Evolutionary conservation across 2,329 filamentous ascomycete species (phyloP), one percentile per base, ranked within the genome.

Genomic region (Epichloe sylvatica): DNA sequence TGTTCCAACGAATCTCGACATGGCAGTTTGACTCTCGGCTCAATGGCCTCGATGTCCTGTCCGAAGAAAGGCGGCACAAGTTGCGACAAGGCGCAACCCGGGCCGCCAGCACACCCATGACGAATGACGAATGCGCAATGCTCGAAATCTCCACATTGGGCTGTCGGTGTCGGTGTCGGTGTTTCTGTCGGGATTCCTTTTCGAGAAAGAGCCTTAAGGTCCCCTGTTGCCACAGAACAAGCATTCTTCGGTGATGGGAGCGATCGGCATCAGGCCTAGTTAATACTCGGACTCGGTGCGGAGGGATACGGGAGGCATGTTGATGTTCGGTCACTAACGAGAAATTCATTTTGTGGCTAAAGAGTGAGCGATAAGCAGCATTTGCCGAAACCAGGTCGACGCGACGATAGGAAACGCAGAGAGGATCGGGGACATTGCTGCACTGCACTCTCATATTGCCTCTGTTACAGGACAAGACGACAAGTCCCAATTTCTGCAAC

Each of bases 151-250:
- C 45, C 35, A 37, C 49, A 37, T 21, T 23, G 21, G 21, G 46
- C 9, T 49, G 42, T 43, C 49, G 25, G 45, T 50, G 50, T 47
- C 17, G 17, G 17, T 49, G 42, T 43, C 49, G 25, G 45, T 50
- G 50, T 47, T 37, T 33, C 39, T 40, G 36, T 3, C 51, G 53
- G 54, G 46, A 51, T 56, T 49, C 54, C 53, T 40, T 45, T 55
- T 55, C 38, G 49, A 55, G 53, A 48, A 52, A 40, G 51, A 44
- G 47, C 37, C 53, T 35, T 39, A 41, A 15, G 41, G 33, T 25
- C 11, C 41, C 41, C 41, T 43, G 44, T 36, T 46, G 44, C 30
- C n/a, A n/a, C 30, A n/a, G 17, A 8, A 15, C 25, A 17, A 17
- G 33, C 42, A 23, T 34, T 34, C 19, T 34, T 45, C 7, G 17